Evolutionary conservation across 306 rosid species (phyloP).

Genomic region (Dicorynia guianensis): DNA sequence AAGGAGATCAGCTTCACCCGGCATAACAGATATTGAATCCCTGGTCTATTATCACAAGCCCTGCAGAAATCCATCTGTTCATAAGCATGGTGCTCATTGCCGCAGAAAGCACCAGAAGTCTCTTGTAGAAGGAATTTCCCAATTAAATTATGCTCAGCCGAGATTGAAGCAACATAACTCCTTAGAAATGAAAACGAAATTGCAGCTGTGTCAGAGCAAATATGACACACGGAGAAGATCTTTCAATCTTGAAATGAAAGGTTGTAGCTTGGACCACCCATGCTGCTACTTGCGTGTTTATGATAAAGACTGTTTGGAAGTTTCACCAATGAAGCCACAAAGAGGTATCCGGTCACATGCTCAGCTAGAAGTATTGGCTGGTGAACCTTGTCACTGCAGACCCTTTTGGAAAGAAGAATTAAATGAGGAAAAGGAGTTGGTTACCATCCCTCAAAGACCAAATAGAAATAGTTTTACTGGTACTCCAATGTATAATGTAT

Average conservation of each 20-base stretch:
- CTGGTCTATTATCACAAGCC: conserved; percentile 47
- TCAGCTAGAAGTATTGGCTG: conserved; percentile 22
- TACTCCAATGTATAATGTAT: conserved; percentile 42
- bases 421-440: conserved; percentile 36
- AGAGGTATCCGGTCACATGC: conserved; percentile 32
- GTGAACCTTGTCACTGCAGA: conserved; percentile 32
- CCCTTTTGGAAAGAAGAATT: conserved; percentile 22
- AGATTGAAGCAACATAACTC: conserved; percentile 29
- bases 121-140: conserved; percentile 24
- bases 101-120: conserved; percentile 45
- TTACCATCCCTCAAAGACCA: conserved; percentile 17
- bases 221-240: conserved; percentile 3
- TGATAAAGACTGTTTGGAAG: conserved; percentile 29
- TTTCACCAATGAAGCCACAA: conserved; percentile 37
- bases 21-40: conserved; percentile 45
- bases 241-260: conserved; percentile 6
- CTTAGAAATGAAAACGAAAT: conserved; percentile 18
- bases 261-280: conserved; percentile 55
- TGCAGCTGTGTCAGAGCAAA: conserved; percentile 30
- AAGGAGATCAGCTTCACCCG: conserved; percentile 39
- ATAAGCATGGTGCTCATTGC: conserved; percentile 30
- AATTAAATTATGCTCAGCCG: conserved; percentile 7
- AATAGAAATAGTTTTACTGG: conserved; percentile 41
- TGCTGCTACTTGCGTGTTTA: conserved; percentile 46
- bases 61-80: conserved; percentile 28